Evolutionary conservation across 148 eudicot species (phyloP).

Genomic region (Rhododendron ferrugineum): DNA sequence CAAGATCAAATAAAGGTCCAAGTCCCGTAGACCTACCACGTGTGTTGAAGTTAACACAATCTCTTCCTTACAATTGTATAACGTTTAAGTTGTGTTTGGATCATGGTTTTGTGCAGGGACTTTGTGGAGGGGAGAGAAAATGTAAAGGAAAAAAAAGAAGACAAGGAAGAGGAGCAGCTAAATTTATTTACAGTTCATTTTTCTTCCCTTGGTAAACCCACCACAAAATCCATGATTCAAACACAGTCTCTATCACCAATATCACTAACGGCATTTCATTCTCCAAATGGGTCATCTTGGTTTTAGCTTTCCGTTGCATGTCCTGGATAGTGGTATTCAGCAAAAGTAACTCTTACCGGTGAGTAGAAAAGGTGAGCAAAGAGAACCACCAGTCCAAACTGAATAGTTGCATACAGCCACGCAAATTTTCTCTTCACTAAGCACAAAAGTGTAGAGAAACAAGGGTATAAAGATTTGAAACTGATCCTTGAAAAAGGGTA

Average conservation of each 20-base stretch:
- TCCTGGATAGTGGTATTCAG: not conserved
- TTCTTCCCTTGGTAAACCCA: not conserved
- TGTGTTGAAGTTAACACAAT: not conserved
- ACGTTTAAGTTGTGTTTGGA: not conserved
- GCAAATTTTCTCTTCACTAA: conserved; percentile 64
- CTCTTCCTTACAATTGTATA: not conserved
- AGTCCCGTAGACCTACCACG: not conserved
- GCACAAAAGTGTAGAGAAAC: conserved; percentile 8
- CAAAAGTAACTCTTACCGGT: conserved; percentile 45
- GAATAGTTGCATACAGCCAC: conserved; percentile 78
- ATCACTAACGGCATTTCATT: not conserved
- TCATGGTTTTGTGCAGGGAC: not conserved
- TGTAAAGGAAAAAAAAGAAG: not conserved
- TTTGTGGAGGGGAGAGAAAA: not conserved
- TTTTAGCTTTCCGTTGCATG: not conserved
- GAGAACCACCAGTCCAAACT: conserved; percentile 62
- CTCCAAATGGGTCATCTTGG: not conserved
- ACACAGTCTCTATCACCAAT: not conserved
- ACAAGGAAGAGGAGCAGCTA: not conserved
- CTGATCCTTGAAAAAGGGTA: not conserved
- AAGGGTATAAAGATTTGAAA: not conserved
- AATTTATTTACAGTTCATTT: not conserved
- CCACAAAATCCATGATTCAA: not conserved
- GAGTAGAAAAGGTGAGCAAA: conserved; percentile 64
- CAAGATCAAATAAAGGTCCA: not conserved